Percentiles rank a stretch among this genome's conserved stretches.
These are phyloP conservation scores for Pseudophaeomoniella oleicola DNA, from an alignment of 2,329 filamentous ascomycete genomes.

Conservation along the genomic window DNA sequence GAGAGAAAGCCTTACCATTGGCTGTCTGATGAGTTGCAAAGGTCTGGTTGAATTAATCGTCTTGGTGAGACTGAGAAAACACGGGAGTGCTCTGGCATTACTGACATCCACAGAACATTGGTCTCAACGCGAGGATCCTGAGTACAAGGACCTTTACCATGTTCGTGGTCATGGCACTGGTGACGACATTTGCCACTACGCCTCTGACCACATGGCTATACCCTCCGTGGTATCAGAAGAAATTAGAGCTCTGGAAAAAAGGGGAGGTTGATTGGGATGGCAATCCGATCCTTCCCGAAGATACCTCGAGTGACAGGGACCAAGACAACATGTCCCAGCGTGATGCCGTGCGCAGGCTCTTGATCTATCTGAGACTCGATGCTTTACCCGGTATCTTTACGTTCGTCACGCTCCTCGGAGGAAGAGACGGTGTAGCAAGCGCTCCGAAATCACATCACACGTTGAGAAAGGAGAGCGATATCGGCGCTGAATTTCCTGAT, in stretches of 20 bases:
- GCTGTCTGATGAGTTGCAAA: conserved; percentile 90
- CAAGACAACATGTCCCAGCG: conserved; percentile 17
- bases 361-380: conserved; percentile 74
- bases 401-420: conserved; percentile 66
- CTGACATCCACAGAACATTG: conserved; percentile 45
- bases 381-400: conserved; percentile 71
- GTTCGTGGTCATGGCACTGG: conserved; percentile 83
- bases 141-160: conserved; percentile 77
- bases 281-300: conserved; percentile 29
- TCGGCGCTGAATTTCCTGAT: conserved; percentile 12
- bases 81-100: conserved; percentile 28
- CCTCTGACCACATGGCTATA: conserved; percentile 62
- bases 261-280: conserved; percentile 87
- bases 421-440: conserved; percentile 22
- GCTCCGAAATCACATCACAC: conserved; percentile 21
- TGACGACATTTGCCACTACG: conserved; percentile 74
- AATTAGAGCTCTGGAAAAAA: conserved; percentile 58
- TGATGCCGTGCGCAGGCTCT: conserved; percentile 45
- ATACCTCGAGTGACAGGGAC: conserved; percentile 29
- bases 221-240: conserved; percentile 61
- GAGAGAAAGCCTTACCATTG: conserved; percentile 81
- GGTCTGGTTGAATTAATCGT: conserved; percentile 90
- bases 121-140: conserved; percentile 67
- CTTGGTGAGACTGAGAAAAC: conserved; percentile 36
- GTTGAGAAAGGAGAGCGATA: conserved; percentile 17